A percentile compares a stretch with the other conserved stretches of the same genome.
Conservation (phyloP, 1,284 basidiomycete genomes). For the Anthracocystis panici-leucophaei region DNA sequence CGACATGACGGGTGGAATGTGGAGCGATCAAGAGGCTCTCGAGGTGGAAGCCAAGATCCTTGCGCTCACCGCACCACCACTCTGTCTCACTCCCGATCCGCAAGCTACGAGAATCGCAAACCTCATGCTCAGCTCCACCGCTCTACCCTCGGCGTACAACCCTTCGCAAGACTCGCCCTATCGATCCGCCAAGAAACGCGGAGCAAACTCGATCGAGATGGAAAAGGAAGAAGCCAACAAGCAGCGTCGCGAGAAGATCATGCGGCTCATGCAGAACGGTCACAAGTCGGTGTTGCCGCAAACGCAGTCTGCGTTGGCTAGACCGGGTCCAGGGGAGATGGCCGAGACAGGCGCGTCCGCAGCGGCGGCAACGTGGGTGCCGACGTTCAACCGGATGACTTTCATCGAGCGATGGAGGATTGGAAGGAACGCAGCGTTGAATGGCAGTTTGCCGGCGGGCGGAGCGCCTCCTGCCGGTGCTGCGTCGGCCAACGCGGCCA, state of each 20-base stretch:
- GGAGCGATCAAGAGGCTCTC: slow-evolving; percentile 66
- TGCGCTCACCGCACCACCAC: slow-evolving; percentile 60
- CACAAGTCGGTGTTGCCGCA: slow-evolving; percentile 21
- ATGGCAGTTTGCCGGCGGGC: slow-evolving; percentile 11
- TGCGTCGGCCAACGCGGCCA: slow-evolving; percentile 12
- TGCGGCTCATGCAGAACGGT: slow-evolving; percentile 64
- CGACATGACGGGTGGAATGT: slow-evolving; percentile 54
- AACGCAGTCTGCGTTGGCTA: background rate
- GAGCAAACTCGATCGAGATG: slow-evolving; percentile 60
- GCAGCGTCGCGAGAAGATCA: slow-evolving; percentile 60
- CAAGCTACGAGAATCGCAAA: slow-evolving; percentile 66
- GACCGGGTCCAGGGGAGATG: slow-evolving; percentile 10
- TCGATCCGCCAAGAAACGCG: slow-evolving; percentile 43
- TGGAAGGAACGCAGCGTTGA: slow-evolving; percentile 49
- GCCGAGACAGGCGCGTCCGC: slow-evolving; percentile 2
- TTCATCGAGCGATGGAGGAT: slow-evolving; percentile 63
- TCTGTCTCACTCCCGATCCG: slow-evolving; percentile 64
- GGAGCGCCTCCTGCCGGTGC: slow-evolving; percentile 9
- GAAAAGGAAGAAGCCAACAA: slow-evolving; percentile 56
- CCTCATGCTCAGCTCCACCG: slow-evolving; percentile 62
- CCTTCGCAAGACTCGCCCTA: slow-evolving; percentile 46
- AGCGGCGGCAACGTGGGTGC: slow-evolving; percentile 44
- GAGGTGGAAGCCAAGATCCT: slow-evolving; percentile 64
- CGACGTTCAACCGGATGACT: slow-evolving; percentile 58
- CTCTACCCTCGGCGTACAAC: slow-evolving; percentile 49